A percentile compares a stretch with the other conserved stretches of the same genome.
These are phyloP conservation scores for Neofusicoccum sp. DNA, from an alignment of 2,329 filamentous ascomycete species.

Conservation along the genomic window DNA sequence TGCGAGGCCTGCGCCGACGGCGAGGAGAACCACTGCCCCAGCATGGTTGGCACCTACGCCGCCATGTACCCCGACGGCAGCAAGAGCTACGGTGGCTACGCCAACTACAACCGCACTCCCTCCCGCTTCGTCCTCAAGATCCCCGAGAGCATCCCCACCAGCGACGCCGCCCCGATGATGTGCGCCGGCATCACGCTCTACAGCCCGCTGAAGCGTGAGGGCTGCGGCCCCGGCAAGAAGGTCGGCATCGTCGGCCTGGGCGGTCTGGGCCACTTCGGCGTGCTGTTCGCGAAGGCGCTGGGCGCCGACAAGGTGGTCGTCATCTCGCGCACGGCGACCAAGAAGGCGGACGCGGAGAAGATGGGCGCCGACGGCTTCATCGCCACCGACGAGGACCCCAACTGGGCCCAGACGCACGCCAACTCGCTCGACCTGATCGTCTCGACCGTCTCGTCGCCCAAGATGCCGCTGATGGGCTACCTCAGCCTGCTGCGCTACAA, in stretches of 20 bases:
- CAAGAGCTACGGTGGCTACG: slow-evolving; percentile 66
- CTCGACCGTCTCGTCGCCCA: slow-evolving; percentile 55
- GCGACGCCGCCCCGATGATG: slow-evolving; percentile 66
- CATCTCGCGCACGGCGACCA: slow-evolving; percentile 59
- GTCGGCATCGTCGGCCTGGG: slow-evolving; percentile 73
- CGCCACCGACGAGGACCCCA: slow-evolving; percentile 55
- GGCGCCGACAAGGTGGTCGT: slow-evolving; percentile 65
- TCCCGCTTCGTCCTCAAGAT: slow-evolving; percentile 61
- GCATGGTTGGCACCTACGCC: slow-evolving; percentile 60
- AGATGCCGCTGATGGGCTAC: slow-evolving; percentile 64
- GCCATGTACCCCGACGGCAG: slow-evolving; percentile 57
- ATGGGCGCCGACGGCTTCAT: slow-evolving; percentile 62
- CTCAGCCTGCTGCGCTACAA: slow-evolving; percentile 58
- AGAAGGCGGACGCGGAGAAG: slow-evolving; percentile 59
- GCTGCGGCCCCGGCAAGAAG: slow-evolving; percentile 66
- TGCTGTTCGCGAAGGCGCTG: slow-evolving; percentile 69
- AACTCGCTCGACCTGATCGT: slow-evolving; percentile 57
- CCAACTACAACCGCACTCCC: slow-evolving; percentile 54
- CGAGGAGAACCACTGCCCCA: slow-evolving; percentile 43
- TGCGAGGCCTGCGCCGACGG: slow-evolving; percentile 55
- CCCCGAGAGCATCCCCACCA: slow-evolving; percentile 49
- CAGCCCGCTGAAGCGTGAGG: slow-evolving; percentile 65
- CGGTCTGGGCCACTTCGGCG: slow-evolving; percentile 70
- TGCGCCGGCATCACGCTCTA: slow-evolving; percentile 77
- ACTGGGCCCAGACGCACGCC: slow-evolving; percentile 57